Percentiles rank a stretch among this genome's conserved stretches.
Evolutionary conservation across 306 rosid species (phyloP).

Genomic region (Herpetospermum pedunculosum): DNA sequence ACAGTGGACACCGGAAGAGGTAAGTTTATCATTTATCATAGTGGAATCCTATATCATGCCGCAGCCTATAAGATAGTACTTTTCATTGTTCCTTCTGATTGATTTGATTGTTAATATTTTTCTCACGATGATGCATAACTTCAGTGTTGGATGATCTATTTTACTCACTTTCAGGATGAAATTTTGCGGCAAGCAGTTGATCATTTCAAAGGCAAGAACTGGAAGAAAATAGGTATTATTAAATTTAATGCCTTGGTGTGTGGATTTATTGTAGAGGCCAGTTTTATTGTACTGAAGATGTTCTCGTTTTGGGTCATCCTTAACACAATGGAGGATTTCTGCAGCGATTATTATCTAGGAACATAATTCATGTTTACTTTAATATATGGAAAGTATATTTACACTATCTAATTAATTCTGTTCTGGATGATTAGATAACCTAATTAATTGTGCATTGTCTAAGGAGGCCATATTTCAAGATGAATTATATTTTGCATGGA

Average conservation of each 20-base stretch:
- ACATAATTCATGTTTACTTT: background rate
- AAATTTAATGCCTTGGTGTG: background rate
- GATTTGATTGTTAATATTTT: background rate
- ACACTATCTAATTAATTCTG: background rate
- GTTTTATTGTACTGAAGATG: background rate
- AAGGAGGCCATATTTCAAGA: background rate
- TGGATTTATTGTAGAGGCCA: background rate
- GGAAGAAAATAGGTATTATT: constrained; percentile 90
- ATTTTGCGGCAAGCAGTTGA: constrained; percentile 70
- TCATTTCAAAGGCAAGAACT: constrained; percentile 86
- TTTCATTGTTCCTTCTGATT: background rate
- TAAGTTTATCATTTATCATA: background rate
- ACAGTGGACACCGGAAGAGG: constrained; percentile 15
- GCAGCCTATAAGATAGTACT: background rate
- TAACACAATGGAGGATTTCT: background rate
- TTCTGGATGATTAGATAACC: background rate
- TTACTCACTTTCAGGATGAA: constrained; percentile 52
- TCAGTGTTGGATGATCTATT: background rate
- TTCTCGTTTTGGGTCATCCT: background rate
- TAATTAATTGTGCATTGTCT: background rate
- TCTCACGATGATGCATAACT: background rate
- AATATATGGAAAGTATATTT: background rate
- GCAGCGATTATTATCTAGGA: background rate
- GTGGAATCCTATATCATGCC: background rate
- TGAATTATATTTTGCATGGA: constrained; percentile 11